Evolutionary conservation across 805 yeast genomes (phyloP), one percentile per base, ranked within the genome.

Genomic region (Candida piceae): DNA sequence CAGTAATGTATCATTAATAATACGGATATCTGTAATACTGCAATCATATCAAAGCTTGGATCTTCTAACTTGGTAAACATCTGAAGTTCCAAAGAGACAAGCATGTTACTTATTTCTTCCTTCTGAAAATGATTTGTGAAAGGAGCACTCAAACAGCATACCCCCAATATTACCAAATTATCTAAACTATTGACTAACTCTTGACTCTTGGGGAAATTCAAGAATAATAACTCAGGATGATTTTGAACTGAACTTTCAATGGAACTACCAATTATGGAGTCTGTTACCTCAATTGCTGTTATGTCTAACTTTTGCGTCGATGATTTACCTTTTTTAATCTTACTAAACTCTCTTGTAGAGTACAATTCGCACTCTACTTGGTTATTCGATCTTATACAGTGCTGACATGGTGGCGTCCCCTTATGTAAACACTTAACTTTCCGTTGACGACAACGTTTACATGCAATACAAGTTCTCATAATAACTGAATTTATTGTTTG

Each of bases 401-500:
- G 27, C 27, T 41, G 39, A 25, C 49, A 45, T 7, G 49, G 49
- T 6, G 44, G 32, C 2, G 3, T 16, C 4, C 46, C 46, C 2
- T 30, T 16, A 30, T 45, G 45, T 3, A 35, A 15, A 20, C 49
- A 45, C 30, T 45, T 45, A 26, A 39, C 34, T 21, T 45, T 45
- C 28, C 36, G 41, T 19, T 28, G 38, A 2, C 49, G 32, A 29
- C 49, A 45, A 16, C 23, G 29, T n/a, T 27, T 32, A 30, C 49
- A 45, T 11, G 45, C 46, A 13, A 40, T 28, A 5, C 45, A 24
- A 10, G 40, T 43, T 31, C 49, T 41, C 49, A 45, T 45, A 29
- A 9, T 29, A 17, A 16, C 10, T n/a, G 8, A n/a, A n/a, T n/a
- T n/a, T n/a, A n/a, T n/a, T n/a, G n/a, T n/a, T n/a, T n/a, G n/a